Evolutionary conservation across 2,329 filamentous ascomycete species (phyloP).

Genomic region (Diaporthe velutina): DNA sequence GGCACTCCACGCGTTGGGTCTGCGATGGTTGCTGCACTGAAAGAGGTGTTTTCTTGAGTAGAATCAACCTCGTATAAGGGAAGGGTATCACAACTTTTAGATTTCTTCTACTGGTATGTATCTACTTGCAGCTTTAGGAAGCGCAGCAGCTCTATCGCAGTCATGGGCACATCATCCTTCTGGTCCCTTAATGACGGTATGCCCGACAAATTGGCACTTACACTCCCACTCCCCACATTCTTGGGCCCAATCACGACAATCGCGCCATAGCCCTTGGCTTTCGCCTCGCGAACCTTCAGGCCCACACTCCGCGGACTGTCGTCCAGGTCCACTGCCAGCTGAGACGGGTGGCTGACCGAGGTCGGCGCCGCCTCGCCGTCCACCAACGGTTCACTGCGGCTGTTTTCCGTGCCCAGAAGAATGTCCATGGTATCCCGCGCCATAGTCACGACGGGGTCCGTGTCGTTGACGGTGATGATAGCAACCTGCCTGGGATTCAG

Average conservation of each 20-base stretch:
- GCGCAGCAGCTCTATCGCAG: conserved; percentile 58
- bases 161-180: conserved; percentile 55
- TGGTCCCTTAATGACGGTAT: conserved; percentile 45
- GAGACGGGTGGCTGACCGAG: conserved; percentile 60
- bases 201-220: conserved; percentile 62
- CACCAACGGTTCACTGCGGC: conserved; percentile 46
- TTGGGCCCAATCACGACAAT: conserved; percentile 79
- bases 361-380: conserved; percentile 55
- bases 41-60: neutral
- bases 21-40: neutral
- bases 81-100: conserved; percentile 32
- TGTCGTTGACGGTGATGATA: conserved; percentile 79
- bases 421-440: conserved; percentile 61
- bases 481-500: conserved; percentile 83
- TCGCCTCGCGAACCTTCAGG: conserved; percentile 81
- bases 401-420: conserved; percentile 60
- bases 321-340: conserved; percentile 79
- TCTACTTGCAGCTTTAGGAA: conserved; percentile 61
- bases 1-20: neutral
- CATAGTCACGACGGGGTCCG: conserved; percentile 64
- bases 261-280: conserved; percentile 77
- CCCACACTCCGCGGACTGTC: conserved; percentile 71
- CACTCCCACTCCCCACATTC: conserved; percentile 70
- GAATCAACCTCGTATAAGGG: no score
- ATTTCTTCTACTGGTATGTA: conserved; percentile 58